Percentiles rank a stretch among this genome's conserved stretches.
phyloP scores from a whole-genome alignment of 495 filamentous ascomycete species.

The Aspergillus olivimuriae region DNA sequence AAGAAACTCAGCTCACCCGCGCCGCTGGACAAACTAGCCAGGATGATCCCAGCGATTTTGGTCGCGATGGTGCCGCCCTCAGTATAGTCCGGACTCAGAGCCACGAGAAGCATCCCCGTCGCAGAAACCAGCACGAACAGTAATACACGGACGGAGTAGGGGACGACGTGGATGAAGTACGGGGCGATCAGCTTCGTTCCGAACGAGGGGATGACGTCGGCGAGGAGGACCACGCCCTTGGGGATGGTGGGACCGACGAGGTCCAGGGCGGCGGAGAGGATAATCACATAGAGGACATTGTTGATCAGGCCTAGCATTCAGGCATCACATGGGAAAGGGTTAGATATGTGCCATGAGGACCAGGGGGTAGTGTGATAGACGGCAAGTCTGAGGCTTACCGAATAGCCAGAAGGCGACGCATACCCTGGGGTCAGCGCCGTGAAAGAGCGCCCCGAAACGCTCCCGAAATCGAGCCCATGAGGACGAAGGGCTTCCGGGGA shows the following conservation, averaged over 20 bases:
- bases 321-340: background rate
- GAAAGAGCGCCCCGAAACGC: slow-evolving; percentile 56
- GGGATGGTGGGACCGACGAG: slow-evolving; percentile 80
- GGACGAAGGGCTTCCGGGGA: slow-evolving; percentile 68
- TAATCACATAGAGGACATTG: slow-evolving; percentile 96
- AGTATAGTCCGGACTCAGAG: slow-evolving; percentile 59
- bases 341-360: background rate
- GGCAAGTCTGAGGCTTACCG: too few species aligned
- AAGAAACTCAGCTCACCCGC: slow-evolving; percentile 86
- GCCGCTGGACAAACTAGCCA: slow-evolving; percentile 79
- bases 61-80: slow-evolving; percentile 55
- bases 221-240: slow-evolving; percentile 87
- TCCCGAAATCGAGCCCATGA: slow-evolving; percentile 65
- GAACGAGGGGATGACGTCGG: slow-evolving; percentile 86
- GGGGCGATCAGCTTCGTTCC: slow-evolving; percentile 80
- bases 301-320: slow-evolving; percentile 78
- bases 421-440: slow-evolving; percentile 64
- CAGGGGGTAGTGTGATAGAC: too few species aligned
- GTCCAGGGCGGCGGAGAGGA: slow-evolving; percentile 92
- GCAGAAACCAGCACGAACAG: slow-evolving; percentile 66
- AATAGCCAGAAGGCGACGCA: slow-evolving; percentile 88
- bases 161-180: slow-evolving; percentile 84
- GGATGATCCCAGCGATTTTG: slow-evolving; percentile 76
- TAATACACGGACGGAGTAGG: slow-evolving; percentile 70
- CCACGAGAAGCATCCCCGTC: slow-evolving; percentile 82